Evolutionary conservation across 306 rosid genomes (phyloP).

Genomic region (Dalbergia oliveri): DNA sequence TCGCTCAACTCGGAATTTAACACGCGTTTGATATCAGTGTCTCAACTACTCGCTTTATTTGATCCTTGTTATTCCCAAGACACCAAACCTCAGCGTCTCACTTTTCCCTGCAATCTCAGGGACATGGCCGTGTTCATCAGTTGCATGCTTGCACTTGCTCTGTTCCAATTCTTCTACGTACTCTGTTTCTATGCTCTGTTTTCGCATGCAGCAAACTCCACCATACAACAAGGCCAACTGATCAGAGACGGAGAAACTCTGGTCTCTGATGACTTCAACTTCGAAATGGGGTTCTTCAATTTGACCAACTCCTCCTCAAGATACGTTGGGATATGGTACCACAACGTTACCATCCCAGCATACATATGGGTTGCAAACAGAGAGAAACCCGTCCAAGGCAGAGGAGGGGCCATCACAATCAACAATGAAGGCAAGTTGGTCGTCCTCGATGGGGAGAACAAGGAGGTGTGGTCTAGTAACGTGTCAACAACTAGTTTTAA

Average conservation of each 20-base stretch:
- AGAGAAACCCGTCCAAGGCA: constrained; percentile 51
- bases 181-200: constrained; percentile 47
- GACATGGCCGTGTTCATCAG: constrained; percentile 35
- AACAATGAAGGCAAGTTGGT: constrained; percentile 56
- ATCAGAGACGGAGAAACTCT: constrained; percentile 52
- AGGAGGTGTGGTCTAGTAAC: constrained; percentile 57
- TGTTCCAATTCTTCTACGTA: constrained; percentile 36
- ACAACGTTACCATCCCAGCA: constrained; percentile 12
- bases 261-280: constrained; percentile 45
- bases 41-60: too few relatives aligned
- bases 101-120: constrained; percentile 19
- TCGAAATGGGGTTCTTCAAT: constrained; percentile 71
- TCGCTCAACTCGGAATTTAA: too few relatives aligned
- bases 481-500: constrained; percentile 31
- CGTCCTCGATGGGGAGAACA: constrained; percentile 50
- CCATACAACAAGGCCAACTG: constrained; percentile 26
- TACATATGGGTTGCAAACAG: constrained; percentile 75
- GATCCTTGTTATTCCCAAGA: too few relatives aligned
- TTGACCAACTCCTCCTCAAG: constrained; percentile 50
- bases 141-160: constrained; percentile 8
- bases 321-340: constrained; percentile 74
- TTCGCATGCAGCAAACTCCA: constrained; percentile 58
- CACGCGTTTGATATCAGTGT: too few relatives aligned
- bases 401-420: constrained; percentile 53
- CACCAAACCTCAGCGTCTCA: too few relatives aligned